Evolutionary conservation across 31 red algal species (phyloP), one percentile per base, ranked within the genome.

Genomic region (Porphyra umbilicalis): DNA sequence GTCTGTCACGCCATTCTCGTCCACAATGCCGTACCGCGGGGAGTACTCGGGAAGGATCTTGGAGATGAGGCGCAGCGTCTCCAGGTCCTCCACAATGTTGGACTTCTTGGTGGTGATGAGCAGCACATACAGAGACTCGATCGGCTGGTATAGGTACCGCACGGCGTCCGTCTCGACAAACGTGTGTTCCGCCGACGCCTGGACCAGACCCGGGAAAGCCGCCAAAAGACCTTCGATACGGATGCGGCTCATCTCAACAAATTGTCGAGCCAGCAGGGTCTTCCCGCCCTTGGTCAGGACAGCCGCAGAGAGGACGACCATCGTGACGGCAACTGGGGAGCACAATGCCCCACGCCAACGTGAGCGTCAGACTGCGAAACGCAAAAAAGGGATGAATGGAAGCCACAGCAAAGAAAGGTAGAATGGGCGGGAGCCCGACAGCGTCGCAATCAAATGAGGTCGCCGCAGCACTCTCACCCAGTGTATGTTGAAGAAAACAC

Each of bases 61-160:
- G 36, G 88, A 85, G 35, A 99, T 85, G 78, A 99, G 85, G 35
- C 97, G 93, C 46, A 99, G 90, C 34, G 93, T 99, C 82, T 99
- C 97, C 9, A 99, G 91, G 85, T 99, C 97, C 79, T 99, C 93
- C 46, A 99, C 93, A 40, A 99, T 96, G 76, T 99, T 99, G 83
- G 88, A 92, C 83, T 89, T 87, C 80, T 99, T 99, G 32, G 93
- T 95, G 8, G 97, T 99, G 85, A 99, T 88, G 34, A 99, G 85
- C 32, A 99, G 84, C 75, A 99, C 97, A 67, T 99, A 99, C 20
- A 99, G 87, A 16, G 90, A 87, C 78, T 99, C 97, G n/a, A 99
- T 91, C 30, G 97, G 97, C 71, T 99, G 97, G 76, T 99, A 99
- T 20, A 99, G 85, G 83, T 97, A 98, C 32, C 96, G 96, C 18